These are phyloP conservation scores for Plasmopara halstedii DNA, from an alignment of 352 stramenopile genomes.

Conservation along the genomic window DNA sequence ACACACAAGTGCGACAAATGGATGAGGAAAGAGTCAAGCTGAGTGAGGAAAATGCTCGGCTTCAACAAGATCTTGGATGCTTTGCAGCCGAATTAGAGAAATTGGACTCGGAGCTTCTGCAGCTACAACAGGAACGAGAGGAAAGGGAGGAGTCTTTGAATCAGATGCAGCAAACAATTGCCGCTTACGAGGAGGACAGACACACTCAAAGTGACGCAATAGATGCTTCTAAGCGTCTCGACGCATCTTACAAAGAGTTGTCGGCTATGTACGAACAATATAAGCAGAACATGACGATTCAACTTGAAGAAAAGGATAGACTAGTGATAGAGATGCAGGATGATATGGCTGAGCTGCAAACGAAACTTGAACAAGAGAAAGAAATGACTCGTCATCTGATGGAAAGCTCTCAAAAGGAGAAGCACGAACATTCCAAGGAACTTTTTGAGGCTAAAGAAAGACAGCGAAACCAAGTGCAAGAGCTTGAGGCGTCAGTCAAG, in stretches of 20 bases:
- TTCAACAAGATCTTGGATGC: constrained; percentile 21
- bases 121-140: constrained; percentile 37
- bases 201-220: constrained; percentile 3
- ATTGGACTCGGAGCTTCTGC: constrained; percentile 27
- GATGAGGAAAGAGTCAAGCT: constrained; percentile 16
- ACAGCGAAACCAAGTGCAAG: constrained; percentile 12
- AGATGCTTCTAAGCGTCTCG: constrained; percentile 15
- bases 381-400: constrained; percentile 44
- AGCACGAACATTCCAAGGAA: constrained; percentile 18
- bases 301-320: constrained; percentile 28
- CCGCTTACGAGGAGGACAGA: constrained; percentile 25
- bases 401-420: constrained; percentile 24
- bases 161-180: constrained; percentile 35
- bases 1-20: constrained; percentile 16
- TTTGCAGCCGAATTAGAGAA: constrained; percentile 18
- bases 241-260: constrained; percentile 24
- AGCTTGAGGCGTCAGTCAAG: constrained; percentile 26
- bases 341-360: constrained; percentile 50
- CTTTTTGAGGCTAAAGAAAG: constrained; percentile 7
- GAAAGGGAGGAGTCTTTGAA: constrained; percentile 31
- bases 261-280: constrained; percentile 30
- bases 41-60: constrained; percentile 17
- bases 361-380: constrained; percentile 48
- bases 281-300: constrained; percentile 20
- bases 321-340: constrained; percentile 32